A percentile compares a stretch with the other conserved stretches of the same genome.
Evolutionary conservation across 1,284 basidiomycete genomes (phyloP).

Genomic region (Cutaneotrichosporon arboriforme): DNA sequence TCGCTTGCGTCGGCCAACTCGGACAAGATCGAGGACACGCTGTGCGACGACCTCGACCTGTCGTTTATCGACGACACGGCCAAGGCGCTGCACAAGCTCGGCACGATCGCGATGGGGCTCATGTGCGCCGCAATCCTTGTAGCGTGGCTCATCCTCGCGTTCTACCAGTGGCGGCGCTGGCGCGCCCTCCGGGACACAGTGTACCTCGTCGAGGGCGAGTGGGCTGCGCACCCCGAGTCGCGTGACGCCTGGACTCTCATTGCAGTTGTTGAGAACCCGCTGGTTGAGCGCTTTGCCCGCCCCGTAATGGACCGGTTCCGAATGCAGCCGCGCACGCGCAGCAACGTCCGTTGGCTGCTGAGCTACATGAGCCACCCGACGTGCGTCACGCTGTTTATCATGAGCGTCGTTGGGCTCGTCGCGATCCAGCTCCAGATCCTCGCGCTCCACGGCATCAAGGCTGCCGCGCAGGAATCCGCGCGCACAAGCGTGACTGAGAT

Average conservation of each 20-base stretch:
- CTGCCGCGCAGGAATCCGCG: constrained; percentile 59
- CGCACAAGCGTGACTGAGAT: constrained; percentile 61
- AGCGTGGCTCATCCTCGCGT: constrained; percentile 37
- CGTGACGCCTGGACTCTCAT: constrained; percentile 39
- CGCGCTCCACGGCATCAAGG: constrained; percentile 64
- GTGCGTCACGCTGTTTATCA: constrained; percentile 78
- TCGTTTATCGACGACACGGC: constrained; percentile 78
- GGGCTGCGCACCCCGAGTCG: constrained; percentile 12
- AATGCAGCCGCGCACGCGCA: constrained; percentile 21
- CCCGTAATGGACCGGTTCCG: constrained; percentile 24
- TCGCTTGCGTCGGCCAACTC: constrained; percentile 24
- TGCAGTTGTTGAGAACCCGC: constrained; percentile 43
- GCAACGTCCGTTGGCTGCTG: constrained; percentile 50
- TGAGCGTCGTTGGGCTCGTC: constrained; percentile 83
- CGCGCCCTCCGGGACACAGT: constrained; percentile 33
- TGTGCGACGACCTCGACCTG: constrained; percentile 72
- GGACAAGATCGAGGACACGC: constrained; percentile 22
- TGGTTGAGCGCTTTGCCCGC: constrained; percentile 37
- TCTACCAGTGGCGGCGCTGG: constrained; percentile 47
- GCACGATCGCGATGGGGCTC: constrained; percentile 69
- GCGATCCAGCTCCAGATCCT: constrained; percentile 79
- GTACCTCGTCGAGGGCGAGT: constrained; percentile 33
- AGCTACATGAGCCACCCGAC: constrained; percentile 86
- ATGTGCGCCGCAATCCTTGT: constrained; percentile 50
- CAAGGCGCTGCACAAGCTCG: constrained; percentile 64